Evolutionary conservation across 192 early-diverging fungal genomes (phyloP), one percentile per base, ranked within the genome.

Genomic region (Chytriomyces confervae): DNA sequence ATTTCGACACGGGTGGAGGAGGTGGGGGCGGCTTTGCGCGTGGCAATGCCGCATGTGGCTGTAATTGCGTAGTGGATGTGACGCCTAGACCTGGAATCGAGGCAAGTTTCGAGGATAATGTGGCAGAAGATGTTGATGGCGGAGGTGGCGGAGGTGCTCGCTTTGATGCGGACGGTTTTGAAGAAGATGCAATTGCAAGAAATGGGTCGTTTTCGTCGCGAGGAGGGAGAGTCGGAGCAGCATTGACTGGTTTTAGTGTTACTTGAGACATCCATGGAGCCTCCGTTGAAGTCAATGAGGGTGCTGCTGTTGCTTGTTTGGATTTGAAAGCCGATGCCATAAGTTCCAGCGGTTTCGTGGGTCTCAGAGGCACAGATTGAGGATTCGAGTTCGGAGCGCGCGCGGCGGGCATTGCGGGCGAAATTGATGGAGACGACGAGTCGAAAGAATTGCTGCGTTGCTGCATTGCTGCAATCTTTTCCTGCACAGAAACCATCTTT

Each of bases 111-210:
- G 70, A 13, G 18, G 50, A n/a, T 9, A 63, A 5, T 0, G 67
- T 36, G 13, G 75, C 29, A 46, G 63, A 7, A 6, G 49, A 23
- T 2, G 47, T 60, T 70, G 68, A 5, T 16, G 71, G 63, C 5
- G 72, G 72, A 6, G 72, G 62, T 6, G 72, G 63, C 63, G 72
- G 72, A 64, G 72, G 63, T 9, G 72, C 48, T 10, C 72, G 45
- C 48, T 75, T 75, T n/a, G n/a, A 16, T 16, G 61, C 3, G 29
- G 18, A 1, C 5, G 5, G 16, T 27, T 60, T 64, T 20, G 53
- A 13, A n/a, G 23, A 11, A 45, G n/a, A 20, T 10, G 53, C 16
- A 29, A 16, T 72, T 10, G 43, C 20, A 23, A 61, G 7, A 46
- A 57, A 57, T 13, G 53, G 53, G 53, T 57, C 53, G 53, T 57